Base-by-base conservation (phyloP, 2,329 filamentous ascomycete genomes). In the Rosellinia necatrix region DNA sequence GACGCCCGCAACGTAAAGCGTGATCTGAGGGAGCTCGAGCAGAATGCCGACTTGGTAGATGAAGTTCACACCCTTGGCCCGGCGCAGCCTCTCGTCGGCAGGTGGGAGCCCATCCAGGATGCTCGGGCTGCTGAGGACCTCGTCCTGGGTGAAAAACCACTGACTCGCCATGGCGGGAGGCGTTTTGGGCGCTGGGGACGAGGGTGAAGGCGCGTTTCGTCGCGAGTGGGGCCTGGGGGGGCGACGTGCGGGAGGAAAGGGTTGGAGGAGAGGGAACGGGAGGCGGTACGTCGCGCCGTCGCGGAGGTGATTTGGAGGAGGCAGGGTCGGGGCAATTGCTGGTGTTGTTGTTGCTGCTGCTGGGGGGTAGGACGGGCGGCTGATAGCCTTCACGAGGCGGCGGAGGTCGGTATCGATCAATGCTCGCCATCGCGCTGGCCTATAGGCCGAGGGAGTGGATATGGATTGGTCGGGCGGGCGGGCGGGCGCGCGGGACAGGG, bases 61-160 rank as follows among this genome's bases (percentile, higher is more conserved):
- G 75, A 99, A 99, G 72, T 96, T 96, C 70, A 97, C 88, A 42
- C 94, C 93, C 72, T 97, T 97, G 58, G 90, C 88, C 53, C 94
- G 85, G 56, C 90, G 81, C 62, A 89, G 81, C 60, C 91, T 82
- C 76, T 97, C 94, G 69, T 94, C 87, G 25, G 86, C 83, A 3
- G 86, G 81, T 7, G 85, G 73, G 70, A 97, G 84, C 19, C 93
- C 93, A 64, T 96, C 90, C 12, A 92, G 75, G 56, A 96, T 87
- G 49, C 91, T 94, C 0, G 94, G 94, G 6, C 91, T 89, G 69
- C 88, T 90, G 49, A 84, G 76, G 22, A 96, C 82, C 75, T 99
- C 94, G 43, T 91, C 87, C 41, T 89, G 81, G 12, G 88, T 90
- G 71, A 97, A 97, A 52, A 91, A 82, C 94, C 94, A 99, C 80